A percentile compares a stretch with the other conserved stretches of the same genome.
phyloP scores from a whole-genome alignment of 208 protist species.

The Trypanosomatidae sp. region DNA sequence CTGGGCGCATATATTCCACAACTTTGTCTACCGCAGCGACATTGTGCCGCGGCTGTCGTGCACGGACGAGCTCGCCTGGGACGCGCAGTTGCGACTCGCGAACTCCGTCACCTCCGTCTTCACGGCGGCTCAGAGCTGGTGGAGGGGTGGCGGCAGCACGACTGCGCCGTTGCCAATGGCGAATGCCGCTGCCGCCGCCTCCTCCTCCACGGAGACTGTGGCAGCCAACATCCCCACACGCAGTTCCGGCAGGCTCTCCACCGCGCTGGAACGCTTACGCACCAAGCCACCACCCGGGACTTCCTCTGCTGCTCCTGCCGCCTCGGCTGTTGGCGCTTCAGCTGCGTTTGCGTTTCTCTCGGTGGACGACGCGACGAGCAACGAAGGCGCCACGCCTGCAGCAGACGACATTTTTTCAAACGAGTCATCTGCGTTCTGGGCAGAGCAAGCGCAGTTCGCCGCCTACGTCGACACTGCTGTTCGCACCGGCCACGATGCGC shows the following conservation, averaged over 20 bases:
- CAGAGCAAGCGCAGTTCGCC: conserved; percentile 22
- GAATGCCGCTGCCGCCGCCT: not conserved
- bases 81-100: conserved; percentile 31
- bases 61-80: conserved; percentile 47
- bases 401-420: not conserved
- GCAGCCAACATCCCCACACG: not conserved
- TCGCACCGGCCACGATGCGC: conserved; percentile 34
- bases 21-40: conserved; percentile 72
- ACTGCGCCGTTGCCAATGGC: not conserved
- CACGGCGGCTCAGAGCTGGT: conserved; percentile 14
- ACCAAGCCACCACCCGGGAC: not conserved
- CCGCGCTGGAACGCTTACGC: not conserved
- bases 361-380: not conserved
- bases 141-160: conserved; percentile 7
- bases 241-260: not conserved
- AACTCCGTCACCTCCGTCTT: conserved; percentile 7
- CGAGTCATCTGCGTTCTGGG: not conserved
- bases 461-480: conserved; percentile 42
- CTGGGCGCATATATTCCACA: conserved; percentile 64
- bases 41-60: conserved; percentile 73
- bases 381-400: not conserved
- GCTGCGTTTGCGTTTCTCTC: not conserved
- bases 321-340: not conserved
- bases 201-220: not conserved
- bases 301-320: not conserved